Evolutionary conservation across 2,329 filamentous ascomycete species (phyloP).

Genomic region (Myriosclerotinia curreyana): DNA sequence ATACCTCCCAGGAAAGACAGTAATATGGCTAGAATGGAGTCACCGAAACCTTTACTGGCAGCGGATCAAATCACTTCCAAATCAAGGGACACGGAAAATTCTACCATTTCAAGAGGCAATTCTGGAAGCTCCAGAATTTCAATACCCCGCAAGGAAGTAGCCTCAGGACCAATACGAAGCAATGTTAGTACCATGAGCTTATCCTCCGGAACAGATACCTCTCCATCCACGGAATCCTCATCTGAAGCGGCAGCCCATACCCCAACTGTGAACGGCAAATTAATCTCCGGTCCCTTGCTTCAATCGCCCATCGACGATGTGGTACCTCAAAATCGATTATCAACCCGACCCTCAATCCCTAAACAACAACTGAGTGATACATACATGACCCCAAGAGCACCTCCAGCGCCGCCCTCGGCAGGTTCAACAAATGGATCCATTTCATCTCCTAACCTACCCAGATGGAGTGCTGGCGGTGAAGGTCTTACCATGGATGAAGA

Average conservation of each 20-base stretch:
- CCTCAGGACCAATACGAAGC: slow-evolving; percentile 29
- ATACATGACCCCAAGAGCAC: slow-evolving; percentile 40
- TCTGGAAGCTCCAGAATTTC: slow-evolving; percentile 46
- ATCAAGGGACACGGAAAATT: slow-evolving; percentile 51
- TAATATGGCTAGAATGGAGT: slow-evolving; percentile 28
- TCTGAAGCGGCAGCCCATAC: slow-evolving; percentile 36
- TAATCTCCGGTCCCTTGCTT: slow-evolving; percentile 35
- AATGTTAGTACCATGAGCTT: slow-evolving; percentile 31
- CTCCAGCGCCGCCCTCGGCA: slow-evolving; percentile 38
- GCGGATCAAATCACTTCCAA: slow-evolving; percentile 47
- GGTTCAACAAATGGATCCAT: slow-evolving; percentile 41
- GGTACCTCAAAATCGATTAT: slow-evolving; percentile 33
- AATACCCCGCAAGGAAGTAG: slow-evolving; percentile 64
- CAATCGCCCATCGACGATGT: slow-evolving; percentile 34
- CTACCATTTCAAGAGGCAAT: slow-evolving; percentile 51
- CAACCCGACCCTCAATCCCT: slow-evolving; percentile 42
- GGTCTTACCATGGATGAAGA: slow-evolving; percentile 89
- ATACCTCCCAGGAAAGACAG: slow-evolving; percentile 27
- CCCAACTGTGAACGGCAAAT: slow-evolving; percentile 39
- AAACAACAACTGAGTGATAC: slow-evolving; percentile 42
- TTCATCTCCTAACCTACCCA: slow-evolving; percentile 64
- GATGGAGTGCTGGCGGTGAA: slow-evolving; percentile 77
- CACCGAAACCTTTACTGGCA: slow-evolving; percentile 32
- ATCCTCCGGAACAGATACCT: slow-evolving; percentile 37
- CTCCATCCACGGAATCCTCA: slow-evolving; percentile 37